Conservation (phyloP, 495 filamentous ascomycete genomes). For the Hypoxylon lienhwacheense region DNA sequence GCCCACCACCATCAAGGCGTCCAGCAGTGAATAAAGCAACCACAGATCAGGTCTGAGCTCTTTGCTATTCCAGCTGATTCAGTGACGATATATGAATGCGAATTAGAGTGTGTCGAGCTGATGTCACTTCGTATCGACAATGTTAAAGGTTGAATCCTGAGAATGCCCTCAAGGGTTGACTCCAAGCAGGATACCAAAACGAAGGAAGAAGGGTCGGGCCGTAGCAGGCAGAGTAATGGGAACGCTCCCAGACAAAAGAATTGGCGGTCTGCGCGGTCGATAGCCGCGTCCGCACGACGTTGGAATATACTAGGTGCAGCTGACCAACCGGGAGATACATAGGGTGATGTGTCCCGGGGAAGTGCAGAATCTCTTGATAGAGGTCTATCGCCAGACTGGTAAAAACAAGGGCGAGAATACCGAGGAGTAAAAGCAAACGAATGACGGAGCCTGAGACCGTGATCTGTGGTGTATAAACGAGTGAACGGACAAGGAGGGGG, state of each 20-base stretch:
- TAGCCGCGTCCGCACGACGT: constrained; percentile 22
- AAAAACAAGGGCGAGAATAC: constrained; percentile 31
- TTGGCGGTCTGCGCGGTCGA: constrained; percentile 21
- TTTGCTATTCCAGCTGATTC: neutral
- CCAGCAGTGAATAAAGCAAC: constrained; percentile 5
- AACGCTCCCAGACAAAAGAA: constrained; percentile 22
- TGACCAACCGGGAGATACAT: constrained; percentile 32
- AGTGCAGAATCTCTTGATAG: constrained; percentile 18
- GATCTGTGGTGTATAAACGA: constrained; percentile 12
- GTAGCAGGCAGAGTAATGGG: constrained; percentile 13
- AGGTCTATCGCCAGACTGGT: constrained; percentile 29
- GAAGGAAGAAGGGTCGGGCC: constrained; percentile 20
- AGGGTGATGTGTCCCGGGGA: constrained; percentile 21
- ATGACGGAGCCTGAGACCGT: constrained; percentile 24
- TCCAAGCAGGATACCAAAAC: constrained; percentile 2
- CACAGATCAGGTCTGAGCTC: neutral
- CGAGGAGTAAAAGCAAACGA: constrained; percentile 18
- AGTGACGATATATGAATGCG: neutral
- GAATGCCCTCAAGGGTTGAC: constrained; percentile 1
- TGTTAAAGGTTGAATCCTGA: neutral
- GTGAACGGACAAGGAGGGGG: constrained; percentile 20
- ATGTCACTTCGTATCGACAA: constrained; percentile 10
- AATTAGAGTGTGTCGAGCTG: constrained; percentile 2
- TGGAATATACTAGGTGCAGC: constrained; percentile 30
- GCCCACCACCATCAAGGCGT: constrained; percentile 25